Conservation (phyloP, 768 basidiomycete species). For the Xerocomus spinulosus region DNA sequence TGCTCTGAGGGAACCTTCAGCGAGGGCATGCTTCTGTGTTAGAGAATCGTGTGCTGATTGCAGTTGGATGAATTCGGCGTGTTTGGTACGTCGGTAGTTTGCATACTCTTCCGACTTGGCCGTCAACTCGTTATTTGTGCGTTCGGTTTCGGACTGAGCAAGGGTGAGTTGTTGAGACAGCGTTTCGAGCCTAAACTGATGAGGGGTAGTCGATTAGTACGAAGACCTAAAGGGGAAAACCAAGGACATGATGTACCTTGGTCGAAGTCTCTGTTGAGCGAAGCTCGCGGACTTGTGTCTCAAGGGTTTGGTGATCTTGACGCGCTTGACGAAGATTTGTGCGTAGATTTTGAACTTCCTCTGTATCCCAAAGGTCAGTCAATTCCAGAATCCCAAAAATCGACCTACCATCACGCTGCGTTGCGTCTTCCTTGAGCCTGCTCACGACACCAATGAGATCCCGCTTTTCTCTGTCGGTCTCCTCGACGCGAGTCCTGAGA, state of each 20-base stretch:
- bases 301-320: constrained; percentile 64
- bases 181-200: constrained; percentile 81
- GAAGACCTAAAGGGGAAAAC: neutral
- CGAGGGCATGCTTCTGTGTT: constrained; percentile 59
- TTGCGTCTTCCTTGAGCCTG: constrained; percentile 70
- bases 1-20: constrained; percentile 65
- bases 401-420: constrained; percentile 74
- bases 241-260: constrained; percentile 42
- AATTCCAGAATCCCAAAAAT: neutral
- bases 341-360: constrained; percentile 69
- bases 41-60: constrained; percentile 75
- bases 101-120: constrained; percentile 78
- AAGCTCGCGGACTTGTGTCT: constrained; percentile 66
- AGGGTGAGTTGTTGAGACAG: constrained; percentile 78
- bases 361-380: constrained; percentile 32
- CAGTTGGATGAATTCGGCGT: constrained; percentile 68
- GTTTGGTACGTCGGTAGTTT: constrained; percentile 76
- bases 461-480: constrained; percentile 85
- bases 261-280: constrained; percentile 73
- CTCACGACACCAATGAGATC: constrained; percentile 82
- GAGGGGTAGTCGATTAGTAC: neutral
- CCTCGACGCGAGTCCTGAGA: constrained; percentile 59
- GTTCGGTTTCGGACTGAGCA: constrained; percentile 70
- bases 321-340: constrained; percentile 68
- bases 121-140: constrained; percentile 61